Conservation (phyloP, 768 basidiomycete genomes). For the Lanmaoa pseudosensibilis region DNA sequence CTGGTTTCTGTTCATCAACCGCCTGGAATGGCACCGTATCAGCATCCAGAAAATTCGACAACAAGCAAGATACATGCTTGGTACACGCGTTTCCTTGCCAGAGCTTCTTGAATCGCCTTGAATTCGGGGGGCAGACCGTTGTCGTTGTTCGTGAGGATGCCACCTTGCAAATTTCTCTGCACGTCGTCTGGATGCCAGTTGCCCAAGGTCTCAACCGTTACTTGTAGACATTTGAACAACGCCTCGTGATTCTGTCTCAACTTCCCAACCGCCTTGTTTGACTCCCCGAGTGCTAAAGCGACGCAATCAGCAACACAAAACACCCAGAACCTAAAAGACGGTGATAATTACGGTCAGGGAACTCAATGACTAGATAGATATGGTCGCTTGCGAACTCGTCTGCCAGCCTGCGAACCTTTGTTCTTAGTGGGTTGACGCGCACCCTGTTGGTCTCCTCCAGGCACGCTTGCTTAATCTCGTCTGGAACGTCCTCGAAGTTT, state of each 20-base stretch:
- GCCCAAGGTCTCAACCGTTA: neutral
- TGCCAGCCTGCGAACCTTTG: neutral
- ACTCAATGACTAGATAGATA: neutral
- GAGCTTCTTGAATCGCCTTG: neutral
- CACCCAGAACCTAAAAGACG: too few relatives aligned
- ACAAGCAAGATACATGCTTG: neutral
- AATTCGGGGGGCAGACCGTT: neutral
- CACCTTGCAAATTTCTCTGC: neutral
- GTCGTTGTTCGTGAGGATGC: neutral
- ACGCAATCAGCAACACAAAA: neutral
- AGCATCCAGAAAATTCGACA: too few relatives aligned
- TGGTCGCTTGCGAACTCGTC: neutral
- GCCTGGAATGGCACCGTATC: neutral
- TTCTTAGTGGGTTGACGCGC: accelerated
- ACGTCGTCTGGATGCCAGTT: neutral
- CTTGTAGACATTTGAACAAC: neutral
- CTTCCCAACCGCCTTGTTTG: neutral
- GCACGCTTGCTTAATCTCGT: neutral
- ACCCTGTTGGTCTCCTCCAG: neutral
- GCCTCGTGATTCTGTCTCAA: neutral
- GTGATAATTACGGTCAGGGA: neutral
- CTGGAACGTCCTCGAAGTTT: too few relatives aligned
- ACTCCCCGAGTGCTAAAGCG: neutral
- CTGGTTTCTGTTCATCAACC: neutral
- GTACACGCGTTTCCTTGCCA: neutral